phyloP scores from a whole-genome alignment of 306 rosid genomes.

The Castanea mollissima region DNA sequence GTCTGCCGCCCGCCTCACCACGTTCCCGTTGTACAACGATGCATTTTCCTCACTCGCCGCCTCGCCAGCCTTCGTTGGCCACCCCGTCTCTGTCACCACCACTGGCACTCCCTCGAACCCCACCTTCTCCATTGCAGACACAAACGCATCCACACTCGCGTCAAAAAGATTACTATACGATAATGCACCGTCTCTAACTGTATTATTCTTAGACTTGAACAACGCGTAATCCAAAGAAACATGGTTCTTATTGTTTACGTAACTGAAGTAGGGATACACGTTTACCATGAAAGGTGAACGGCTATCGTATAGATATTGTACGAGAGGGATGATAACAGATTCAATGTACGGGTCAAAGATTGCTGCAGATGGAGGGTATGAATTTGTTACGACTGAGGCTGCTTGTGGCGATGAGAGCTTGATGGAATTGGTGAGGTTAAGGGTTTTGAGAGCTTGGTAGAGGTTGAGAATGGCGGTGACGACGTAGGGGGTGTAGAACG shows the following conservation, averaged over 20 bases:
- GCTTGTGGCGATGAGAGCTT: slow-evolving; percentile 35
- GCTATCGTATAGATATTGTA: slow-evolving; percentile 14
- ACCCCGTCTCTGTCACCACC: slow-evolving; percentile 31
- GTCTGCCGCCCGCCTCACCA: slow-evolving; percentile 18
- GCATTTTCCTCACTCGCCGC: slow-evolving; percentile 26
- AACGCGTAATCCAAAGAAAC: slow-evolving; percentile 26
- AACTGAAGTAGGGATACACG: slow-evolving; percentile 34
- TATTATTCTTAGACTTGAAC: not conserved
- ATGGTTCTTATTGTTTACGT: not conserved
- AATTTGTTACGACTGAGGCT: slow-evolving; percentile 6
- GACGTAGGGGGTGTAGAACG: slow-evolving; percentile 24
- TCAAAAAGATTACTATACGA: slow-evolving; percentile 22
- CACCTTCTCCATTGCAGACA: slow-evolving; percentile 33
- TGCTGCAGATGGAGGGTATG: slow-evolving; percentile 30
- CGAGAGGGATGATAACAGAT: slow-evolving; percentile 14
- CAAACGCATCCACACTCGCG: slow-evolving; percentile 29
- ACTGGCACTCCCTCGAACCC: slow-evolving; percentile 19
- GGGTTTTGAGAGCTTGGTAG: slow-evolving; percentile 34
- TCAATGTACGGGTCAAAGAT: slow-evolving; percentile 15
- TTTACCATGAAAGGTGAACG: slow-evolving; percentile 33
- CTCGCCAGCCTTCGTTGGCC: slow-evolving; percentile 29
- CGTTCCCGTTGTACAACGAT: slow-evolving; percentile 17
- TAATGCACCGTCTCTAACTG: not conserved
- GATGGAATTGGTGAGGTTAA: slow-evolving; percentile 8
- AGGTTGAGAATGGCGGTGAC: slow-evolving; percentile 34